A percentile compares a stretch with the other conserved stretches of the same genome.
Conservation (phyloP, 2,329 filamentous ascomycete species). For the Colletotrichum gloeosporioides region DNA sequence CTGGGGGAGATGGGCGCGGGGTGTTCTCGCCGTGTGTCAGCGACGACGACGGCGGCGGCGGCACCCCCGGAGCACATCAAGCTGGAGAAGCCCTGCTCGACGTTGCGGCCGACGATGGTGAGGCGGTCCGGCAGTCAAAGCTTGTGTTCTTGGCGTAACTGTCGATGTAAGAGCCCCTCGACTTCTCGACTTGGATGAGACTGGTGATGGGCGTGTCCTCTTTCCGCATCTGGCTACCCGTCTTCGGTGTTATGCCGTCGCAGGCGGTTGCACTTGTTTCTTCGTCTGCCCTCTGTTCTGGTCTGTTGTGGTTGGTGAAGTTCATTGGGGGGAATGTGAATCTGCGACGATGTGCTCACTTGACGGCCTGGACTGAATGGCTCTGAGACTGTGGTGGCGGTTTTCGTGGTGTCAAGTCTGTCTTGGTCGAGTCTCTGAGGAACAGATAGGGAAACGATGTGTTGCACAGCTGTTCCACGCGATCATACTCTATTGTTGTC, state of each 20-base stretch:
- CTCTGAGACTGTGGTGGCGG: background rate
- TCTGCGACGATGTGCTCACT: background rate
- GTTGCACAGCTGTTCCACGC: background rate
- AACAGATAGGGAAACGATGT: accelerated
- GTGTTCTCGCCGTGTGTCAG: background rate
- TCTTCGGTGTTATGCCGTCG: background rate
- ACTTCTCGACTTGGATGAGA: background rate
- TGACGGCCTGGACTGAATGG: background rate
- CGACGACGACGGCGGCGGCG: background rate
- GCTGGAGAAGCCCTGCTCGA: background rate
- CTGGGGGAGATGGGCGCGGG: background rate
- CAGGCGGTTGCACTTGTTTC: background rate
- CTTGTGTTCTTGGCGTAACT: background rate
- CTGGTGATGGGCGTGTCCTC: background rate
- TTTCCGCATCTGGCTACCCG: background rate
- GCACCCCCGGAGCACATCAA: background rate
- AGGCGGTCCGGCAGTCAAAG: background rate
- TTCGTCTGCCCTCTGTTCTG: background rate
- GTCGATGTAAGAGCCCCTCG: background rate
- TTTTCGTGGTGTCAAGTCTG: background rate
- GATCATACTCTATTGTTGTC: background rate
- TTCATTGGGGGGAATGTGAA: background rate
- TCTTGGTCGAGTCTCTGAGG: background rate
- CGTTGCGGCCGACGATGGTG: background rate
- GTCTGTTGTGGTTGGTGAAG: background rate